These are phyloP conservation scores for Mycogone perniciosa DNA, from an alignment of 2,329 filamentous ascomycete species.

Conservation along the genomic window DNA sequence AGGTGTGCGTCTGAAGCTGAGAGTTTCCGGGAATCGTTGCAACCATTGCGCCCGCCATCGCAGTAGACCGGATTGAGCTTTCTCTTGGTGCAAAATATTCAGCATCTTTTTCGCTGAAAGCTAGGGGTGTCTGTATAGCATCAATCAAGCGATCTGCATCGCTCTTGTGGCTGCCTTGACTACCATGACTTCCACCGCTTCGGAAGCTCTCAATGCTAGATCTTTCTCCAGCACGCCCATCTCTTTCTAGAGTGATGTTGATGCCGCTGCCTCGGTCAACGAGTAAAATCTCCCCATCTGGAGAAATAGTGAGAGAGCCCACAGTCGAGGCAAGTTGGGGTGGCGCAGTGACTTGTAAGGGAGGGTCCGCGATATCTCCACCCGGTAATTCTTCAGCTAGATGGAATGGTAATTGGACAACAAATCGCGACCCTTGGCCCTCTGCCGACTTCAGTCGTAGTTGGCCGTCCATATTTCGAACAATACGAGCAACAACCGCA, in stretches of 20 bases:
- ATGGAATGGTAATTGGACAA: slow-evolving; percentile 71
- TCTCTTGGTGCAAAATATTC: slow-evolving; percentile 24
- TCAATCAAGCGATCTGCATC: slow-evolving; percentile 67
- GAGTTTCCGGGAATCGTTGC: not conserved
- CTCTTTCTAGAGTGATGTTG: slow-evolving; percentile 16
- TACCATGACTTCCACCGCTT: slow-evolving; percentile 37
- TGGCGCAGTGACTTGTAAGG: slow-evolving; percentile 8
- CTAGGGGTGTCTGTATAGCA: slow-evolving; percentile 58
- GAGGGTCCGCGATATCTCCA: slow-evolving; percentile 8
- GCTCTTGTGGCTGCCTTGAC: slow-evolving; percentile 45
- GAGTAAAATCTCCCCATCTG: slow-evolving; percentile 54
- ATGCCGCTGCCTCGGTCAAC: slow-evolving; percentile 41
- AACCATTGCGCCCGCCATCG: not conserved
- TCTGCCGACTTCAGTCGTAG: slow-evolving; percentile 77
- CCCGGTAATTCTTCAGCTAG: slow-evolving; percentile 41
- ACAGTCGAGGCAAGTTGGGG: slow-evolving; percentile 17
- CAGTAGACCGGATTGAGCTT: slow-evolving; percentile 6
- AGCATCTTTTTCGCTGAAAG: slow-evolving; percentile 31
- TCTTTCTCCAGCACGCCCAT: slow-evolving; percentile 10
- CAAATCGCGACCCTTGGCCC: slow-evolving; percentile 75
- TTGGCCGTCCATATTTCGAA: slow-evolving; percentile 88
- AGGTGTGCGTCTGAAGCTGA: not conserved
- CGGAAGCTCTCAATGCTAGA: slow-evolving; percentile 19
- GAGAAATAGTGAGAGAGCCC: slow-evolving; percentile 22
- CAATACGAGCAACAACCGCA: slow-evolving; percentile 78